Evolutionary conservation across 2,329 filamentous ascomycete species (phyloP), one percentile per base, ranked within the genome.

Genomic region (Ustilaginoidea virens): DNA sequence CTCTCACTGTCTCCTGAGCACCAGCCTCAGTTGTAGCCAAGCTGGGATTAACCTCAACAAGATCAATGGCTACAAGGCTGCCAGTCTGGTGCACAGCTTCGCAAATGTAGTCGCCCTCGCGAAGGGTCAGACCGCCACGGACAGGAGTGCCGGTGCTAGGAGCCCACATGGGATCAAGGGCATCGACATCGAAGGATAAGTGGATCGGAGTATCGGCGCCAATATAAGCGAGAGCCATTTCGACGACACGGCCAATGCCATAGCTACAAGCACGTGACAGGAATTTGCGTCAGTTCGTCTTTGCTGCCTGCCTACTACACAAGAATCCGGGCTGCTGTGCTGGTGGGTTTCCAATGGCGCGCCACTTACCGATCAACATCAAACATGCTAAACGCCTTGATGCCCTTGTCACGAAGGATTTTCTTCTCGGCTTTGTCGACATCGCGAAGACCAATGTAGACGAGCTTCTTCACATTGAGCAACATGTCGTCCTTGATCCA

Each of bases 331-430:
- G n/a, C n/a, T n/a, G n/a, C n/a, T n/a, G n/a, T n/a, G n/a, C n/a
- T n/a, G n/a, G n/a, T n/a, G n/a, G n/a, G n/a, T n/a, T n/a, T n/a
- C n/a, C n/a, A n/a, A n/a, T n/a, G 22, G 10, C 9, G 9, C 6
- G 14, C 13, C 7, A 49, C 67, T 44, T 61, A 83, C 79, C 72
- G 69, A 56, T 98, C 90, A 53, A 98, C 80, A 50, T 98, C 90
- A 51, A 93, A 90, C 90, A 98, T 98, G 59, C 79, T 87, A 48
- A 96, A 98, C 4, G 87, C 87, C 63, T 82, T 87, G 62, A 98
- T 90, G 23, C 79, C 77, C 47, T 96, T 64, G 40, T 96, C 82
- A 33, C 77, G 69, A 38, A 98, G 61, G 36, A 94, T 81, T 59
- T 74, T 70, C 76, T 94, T 96, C 74, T 98, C 90, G 23, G 74